Base-by-base conservation (phyloP, 345 rosid species). In the Hirschfeldia incana region DNA sequence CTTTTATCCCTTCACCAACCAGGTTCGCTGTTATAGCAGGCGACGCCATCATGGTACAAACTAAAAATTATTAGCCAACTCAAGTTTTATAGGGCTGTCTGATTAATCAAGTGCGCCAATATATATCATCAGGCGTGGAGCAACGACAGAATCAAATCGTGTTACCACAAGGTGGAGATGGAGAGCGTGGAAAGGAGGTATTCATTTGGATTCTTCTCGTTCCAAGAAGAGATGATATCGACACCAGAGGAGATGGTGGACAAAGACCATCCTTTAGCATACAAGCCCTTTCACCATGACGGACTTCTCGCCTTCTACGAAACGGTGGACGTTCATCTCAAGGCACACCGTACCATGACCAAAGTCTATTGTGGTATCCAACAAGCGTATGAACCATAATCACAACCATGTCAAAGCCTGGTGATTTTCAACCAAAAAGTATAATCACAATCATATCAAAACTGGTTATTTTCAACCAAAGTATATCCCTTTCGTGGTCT, bases 81-180 rank as follows among this genome's bases (percentile, higher is more conserved):
- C 55, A 7, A 66, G 12, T 32, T 67, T 59, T 33, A 44, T 66
- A 57, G 42, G 53, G 28, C 1, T 17, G 44, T 34, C 5, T 29
- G 13, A 59, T 10, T 59, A 10, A 39, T 78, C 11, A 78, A 55
- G 76, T 60, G 57, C 7, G 32, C 36, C 29, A 44, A 32, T 4
- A 60, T 17, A 11, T 26, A 69, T 69, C 59, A 34, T 73, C 15
- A 92, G 97, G 97, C 88, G 12, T 93, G 97, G 98, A 91, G 93
- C 80, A 93, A 93, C 51, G 93, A 88, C 67, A 84, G 88, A 59
- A 85, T 93, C 74, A 76, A 73, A 34, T 39, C 92, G 0, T 79
- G 88, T 67, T 85, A 83, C 63, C 94, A 93, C 42, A 75, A 89
- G 76, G 98, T 93, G 5, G 83, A 78, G 27, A 78, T 88, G 75